Evolutionary conservation across 345 rosid genomes (phyloP), one percentile per base, ranked within the genome.

Genomic region (Diplotaxis tenuifolia): DNA sequence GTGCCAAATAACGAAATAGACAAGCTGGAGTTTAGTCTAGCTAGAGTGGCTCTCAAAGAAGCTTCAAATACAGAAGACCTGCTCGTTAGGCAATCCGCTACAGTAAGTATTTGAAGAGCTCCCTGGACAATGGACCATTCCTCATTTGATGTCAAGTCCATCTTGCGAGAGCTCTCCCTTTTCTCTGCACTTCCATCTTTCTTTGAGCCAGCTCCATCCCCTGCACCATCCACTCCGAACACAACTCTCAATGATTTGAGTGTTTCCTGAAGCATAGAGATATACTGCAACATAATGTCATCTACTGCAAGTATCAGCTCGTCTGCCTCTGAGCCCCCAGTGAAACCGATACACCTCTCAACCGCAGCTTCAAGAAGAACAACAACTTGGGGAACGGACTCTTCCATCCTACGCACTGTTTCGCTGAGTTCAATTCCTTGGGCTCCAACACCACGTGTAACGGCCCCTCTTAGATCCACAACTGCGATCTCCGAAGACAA

Each of bases 41-140:
- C 97, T 31, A 95, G 88, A 70, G 96, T 86, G 29, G 99, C 92
- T 82, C 96, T 86, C 88, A 95, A 79, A 18, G 96, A 86, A 68
- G 96, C 99, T 81, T 95, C 99, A 75, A 89, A 92, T 62, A 92
- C 93, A 5, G 99, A 89, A 59, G 96, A 95, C 70, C 99, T 81
- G 86, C 97, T 90, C 3, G 96, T 90, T 32, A 95, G 86, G 81
- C 96, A 89, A 79, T 95, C 99, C 78, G 96, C 96, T 42, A 95
- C 97, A 7, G 97, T 95, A 18, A 95, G 91, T 76, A 95, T 85
- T 81, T 95, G 99, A 69, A 95, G 68, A 58, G 97, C 93, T 76
- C 97, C 99, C 75, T 92, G 97, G 59, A 95, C 96, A 61, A 95
- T 92, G 63, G 99, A 95, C 99, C 99, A 95, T 81, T 95, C 99